Evolutionary conservation across 768 basidiomycete species (phyloP), one percentile per base, ranked within the genome.

Genomic region (Lactarius vividus): DNA sequence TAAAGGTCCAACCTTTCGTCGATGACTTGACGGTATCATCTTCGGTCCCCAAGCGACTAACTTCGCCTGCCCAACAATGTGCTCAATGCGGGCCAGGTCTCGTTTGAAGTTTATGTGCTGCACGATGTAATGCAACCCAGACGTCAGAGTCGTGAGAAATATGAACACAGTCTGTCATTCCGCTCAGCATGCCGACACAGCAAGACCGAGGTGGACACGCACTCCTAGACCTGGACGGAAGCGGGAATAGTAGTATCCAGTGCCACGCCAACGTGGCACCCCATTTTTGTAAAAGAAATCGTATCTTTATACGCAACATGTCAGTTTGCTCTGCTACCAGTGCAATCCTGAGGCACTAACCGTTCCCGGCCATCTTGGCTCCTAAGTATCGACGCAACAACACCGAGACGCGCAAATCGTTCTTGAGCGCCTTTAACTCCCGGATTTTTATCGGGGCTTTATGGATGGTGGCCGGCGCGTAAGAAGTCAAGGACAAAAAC

Each of bases 271-370:
- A 74, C 84, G 91, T 0, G 96, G 96, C 4, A 99, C 94, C 26
- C 96, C 96, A 68, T 98, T 98, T 78, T 96, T 95, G 82, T 91
- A 92, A 83, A 98, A 99, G 76, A 92, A 92, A 75, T 93, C 91
- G 69, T 93, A 93, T 70, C 92, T 92, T 67, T 23, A 39, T 29
- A 10, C 20, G 29, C 57, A 65, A 40, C 35, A 42, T 33, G 52
- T 64, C 66, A 57, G 60, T 6, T 42, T 26, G 16, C 39, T 67
- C n/a, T 11, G 37, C n/a, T 59, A 42, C 35, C 10, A 63, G 70
- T 67, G 20, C 16, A 13, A 42, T 63, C 42, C 29, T 11, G 9
- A 20, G 35, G 61, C 18, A 44, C 88, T 62, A 75, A 93, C 86
- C 94, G 82, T 75, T 91, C 84, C 42, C 94, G 85, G 57, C 86